Conservation (phyloP, 2,329 filamentous ascomycete genomes). For the Fusarium sp. region DNA sequence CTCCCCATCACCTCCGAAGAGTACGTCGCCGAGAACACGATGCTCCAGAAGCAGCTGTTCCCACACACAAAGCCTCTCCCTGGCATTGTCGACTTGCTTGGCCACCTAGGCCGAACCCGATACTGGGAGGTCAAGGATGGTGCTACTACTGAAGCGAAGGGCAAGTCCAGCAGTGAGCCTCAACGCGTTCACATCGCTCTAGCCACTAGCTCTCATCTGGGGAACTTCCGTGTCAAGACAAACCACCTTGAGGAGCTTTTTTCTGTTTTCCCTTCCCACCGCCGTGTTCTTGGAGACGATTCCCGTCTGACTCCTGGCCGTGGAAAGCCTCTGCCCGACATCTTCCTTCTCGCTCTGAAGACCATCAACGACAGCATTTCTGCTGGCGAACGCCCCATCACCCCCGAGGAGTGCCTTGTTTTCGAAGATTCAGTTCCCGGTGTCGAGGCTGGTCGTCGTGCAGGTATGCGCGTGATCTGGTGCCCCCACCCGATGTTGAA, state of each 20-base stretch:
- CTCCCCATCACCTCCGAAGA: conserved; percentile 80
- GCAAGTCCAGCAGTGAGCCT: conserved; percentile 32
- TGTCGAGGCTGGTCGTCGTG: conserved; percentile 88
- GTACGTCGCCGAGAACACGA: conserved; percentile 68
- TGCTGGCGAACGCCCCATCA: conserved; percentile 71
- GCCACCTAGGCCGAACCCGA: conserved; percentile 64
- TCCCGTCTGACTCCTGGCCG: conserved; percentile 77
- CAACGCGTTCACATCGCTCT: conserved; percentile 80
- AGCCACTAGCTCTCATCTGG: conserved; percentile 79
- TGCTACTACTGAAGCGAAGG: conserved; percentile 35
- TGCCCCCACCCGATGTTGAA: conserved; percentile 83
- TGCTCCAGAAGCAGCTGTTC: conserved; percentile 78
- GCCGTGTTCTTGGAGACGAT: conserved; percentile 88
- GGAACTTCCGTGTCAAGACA: conserved; percentile 83
- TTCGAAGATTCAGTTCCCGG: conserved; percentile 97
- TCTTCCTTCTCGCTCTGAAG: conserved; percentile 87
- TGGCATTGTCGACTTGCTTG: conserved; percentile 77
- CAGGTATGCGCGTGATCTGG: conserved; percentile 96
- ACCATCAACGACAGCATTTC: conserved; percentile 82
- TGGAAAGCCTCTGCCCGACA: conserved; percentile 96
- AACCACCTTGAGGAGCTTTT: conserved; percentile 68
- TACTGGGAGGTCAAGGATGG: conserved; percentile 57
- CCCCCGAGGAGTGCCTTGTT: conserved; percentile 88
- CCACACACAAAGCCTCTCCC: conserved; percentile 79
- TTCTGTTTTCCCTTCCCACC: conserved; percentile 72